Conservation (phyloP, 2,329 filamentous ascomycete genomes). For the Herpomyces periplanetae region DNA sequence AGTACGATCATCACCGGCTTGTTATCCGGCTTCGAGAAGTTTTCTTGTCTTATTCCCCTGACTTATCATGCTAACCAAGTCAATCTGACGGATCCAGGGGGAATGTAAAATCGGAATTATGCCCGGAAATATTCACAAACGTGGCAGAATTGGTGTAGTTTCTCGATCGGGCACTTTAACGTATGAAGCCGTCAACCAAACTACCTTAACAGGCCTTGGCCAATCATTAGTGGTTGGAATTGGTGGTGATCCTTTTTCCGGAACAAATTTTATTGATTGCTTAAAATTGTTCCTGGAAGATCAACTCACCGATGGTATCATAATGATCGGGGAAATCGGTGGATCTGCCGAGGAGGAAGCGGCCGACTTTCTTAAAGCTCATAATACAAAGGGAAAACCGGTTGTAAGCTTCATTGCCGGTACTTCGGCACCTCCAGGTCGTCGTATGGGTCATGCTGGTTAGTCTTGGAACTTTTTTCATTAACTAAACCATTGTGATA, state of each 20-base stretch:
- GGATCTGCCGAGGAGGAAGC: constrained; percentile 91
- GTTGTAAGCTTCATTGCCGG: constrained; percentile 93
- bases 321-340: constrained; percentile 99
- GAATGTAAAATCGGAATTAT: constrained; percentile 99
- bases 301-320: constrained; percentile 86
- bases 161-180: constrained; percentile 90
- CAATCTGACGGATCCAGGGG: constrained; percentile 12
- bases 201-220: constrained; percentile 73
- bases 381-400: constrained; percentile 80
- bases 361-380: constrained; percentile 62
- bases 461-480: constrained; percentile 4
- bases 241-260: constrained; percentile 88
- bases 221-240: constrained; percentile 96
- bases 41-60: too few relatives aligned
- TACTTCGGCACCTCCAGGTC: constrained; percentile 78
- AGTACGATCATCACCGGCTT: constrained; percentile 5
- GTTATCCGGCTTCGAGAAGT: too few relatives aligned
- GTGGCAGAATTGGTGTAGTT: constrained; percentile 90
- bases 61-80: constrained; percentile 3
- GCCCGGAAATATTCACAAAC: constrained; percentile 99
- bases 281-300: constrained; percentile 85
- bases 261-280: constrained; percentile 99
- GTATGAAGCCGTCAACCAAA: constrained; percentile 99
- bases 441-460: constrained; percentile 94
- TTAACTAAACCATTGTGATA: not conserved